Evolutionary conservation across 208 protist genomes (phyloP), one percentile per base, ranked within the genome.

Genomic region (Leishmania gerbilli): DNA sequence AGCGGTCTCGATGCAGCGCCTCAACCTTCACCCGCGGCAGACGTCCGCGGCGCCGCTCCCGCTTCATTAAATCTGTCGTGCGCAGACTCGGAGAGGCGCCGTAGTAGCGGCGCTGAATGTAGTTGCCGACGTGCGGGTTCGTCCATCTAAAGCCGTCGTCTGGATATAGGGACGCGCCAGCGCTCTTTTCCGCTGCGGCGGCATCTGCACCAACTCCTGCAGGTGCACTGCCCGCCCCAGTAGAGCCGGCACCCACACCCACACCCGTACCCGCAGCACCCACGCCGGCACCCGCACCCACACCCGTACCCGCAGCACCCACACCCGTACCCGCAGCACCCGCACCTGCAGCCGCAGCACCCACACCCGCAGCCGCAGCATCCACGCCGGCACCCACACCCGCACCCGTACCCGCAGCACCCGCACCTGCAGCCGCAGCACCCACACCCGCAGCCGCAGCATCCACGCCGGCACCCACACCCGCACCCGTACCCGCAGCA

Each of bases 61-160:
- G 76, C 79, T 89, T 91, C 81, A 90, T 84, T 45, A 97, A 42
- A 62, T 90, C 94, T 15, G 88, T 90, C 11, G 94, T 91, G 71
- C 94, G 94, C 79, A 97, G 89, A 79, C 94, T 96, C 40, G 94
- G 94, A 40, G 85, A 86, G 19, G 91, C 92, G 17, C 94, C 94
- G 84, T 97, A 97, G 84, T 95, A 97, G 37, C 94, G 92, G 0
- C 94, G 92, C 80, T 93, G 91, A 69, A 97, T 97, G 85, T 97
- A 97, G 84, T 94, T 91, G 47, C 92, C 92, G 3, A 97, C 94
- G 77, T 97, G 92, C 27, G 93, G 93, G 83, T 97, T 97, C 9
- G 90, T 93, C 92, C 94, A 97, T 64, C 80, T 76, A 19, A 94
- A 75, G 0, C 82, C 84, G 56, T 84, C 77, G 3, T 82, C 68